Percentiles rank a stretch among this genome's conserved stretches.
Evolutionary conservation across 257 asterid genomes (phyloP).

Genomic region (Ligustrum vulgare): DNA sequence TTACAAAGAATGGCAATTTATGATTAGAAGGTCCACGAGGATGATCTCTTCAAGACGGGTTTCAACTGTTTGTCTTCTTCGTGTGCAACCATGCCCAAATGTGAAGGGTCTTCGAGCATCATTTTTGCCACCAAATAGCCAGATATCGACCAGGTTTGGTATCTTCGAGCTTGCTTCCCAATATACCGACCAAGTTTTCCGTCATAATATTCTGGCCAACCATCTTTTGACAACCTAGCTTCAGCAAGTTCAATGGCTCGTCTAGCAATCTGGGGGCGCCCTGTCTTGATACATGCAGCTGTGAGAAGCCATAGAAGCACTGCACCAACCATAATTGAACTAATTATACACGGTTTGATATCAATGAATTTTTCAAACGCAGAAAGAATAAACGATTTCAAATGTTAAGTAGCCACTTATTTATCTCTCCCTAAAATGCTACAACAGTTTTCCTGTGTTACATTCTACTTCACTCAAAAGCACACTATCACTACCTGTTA

Average conservation of each 20-base stretch:
- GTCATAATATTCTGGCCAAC: constrained; percentile 75
- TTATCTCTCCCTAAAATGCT: too few species aligned
- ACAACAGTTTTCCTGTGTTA: too few species aligned
- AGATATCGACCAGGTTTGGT: constrained; percentile 70
- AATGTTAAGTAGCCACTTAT: too few species aligned
- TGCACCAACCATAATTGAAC: constrained; percentile 16
- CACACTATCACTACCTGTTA: too few species aligned
- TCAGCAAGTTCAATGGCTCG: constrained; percentile 56
- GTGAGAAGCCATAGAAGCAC: constrained; percentile 53
- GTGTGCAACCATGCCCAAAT: constrained; percentile 58
- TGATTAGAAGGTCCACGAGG: constrained; percentile 48
- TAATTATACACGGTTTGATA: too few species aligned
- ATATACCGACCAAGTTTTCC: constrained; percentile 55
- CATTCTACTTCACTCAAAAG: too few species aligned
- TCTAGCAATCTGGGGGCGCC: constrained; percentile 49
- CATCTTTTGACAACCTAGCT: constrained; percentile 52
- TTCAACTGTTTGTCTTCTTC: constrained; percentile 65
- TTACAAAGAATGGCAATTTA: background rate
- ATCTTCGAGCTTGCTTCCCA: constrained; percentile 64
- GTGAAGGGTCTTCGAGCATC: constrained; percentile 74
- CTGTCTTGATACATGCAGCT: constrained; percentile 50
- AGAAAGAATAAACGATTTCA: too few species aligned
- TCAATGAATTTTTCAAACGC: too few species aligned
- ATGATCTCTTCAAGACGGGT: constrained; percentile 54
- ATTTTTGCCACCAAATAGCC: constrained; percentile 70